Conservation (phyloP, 805 yeast species). For the Saccharomycopsis fodiens region DNA sequence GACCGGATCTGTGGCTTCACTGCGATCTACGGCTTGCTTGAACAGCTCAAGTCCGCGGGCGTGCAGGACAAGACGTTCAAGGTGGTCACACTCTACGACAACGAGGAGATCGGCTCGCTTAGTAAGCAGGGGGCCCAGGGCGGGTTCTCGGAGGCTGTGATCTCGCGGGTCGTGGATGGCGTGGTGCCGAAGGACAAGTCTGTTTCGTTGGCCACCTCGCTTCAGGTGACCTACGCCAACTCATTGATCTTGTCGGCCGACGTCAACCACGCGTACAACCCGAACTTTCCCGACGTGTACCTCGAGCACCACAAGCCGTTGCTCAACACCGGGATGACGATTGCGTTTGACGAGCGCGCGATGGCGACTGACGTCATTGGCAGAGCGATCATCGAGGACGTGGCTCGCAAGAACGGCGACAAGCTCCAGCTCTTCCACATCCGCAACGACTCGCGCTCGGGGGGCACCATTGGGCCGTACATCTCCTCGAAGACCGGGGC, state of each 20-base stretch:
- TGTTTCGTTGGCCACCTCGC: slow-evolving; percentile 24
- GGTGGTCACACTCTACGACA: slow-evolving; percentile 61
- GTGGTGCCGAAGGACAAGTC: slow-evolving; percentile 23
- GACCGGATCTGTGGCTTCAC: slow-evolving; percentile 78
- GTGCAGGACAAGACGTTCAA: slow-evolving; percentile 35
- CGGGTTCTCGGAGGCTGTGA: slow-evolving; percentile 58
- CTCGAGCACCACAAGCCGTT: slow-evolving; percentile 72
- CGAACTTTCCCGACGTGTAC: slow-evolving; percentile 63
- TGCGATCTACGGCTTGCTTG: slow-evolving; percentile 54
- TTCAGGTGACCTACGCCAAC: slow-evolving; percentile 53
- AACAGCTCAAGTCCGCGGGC: slow-evolving; percentile 31
- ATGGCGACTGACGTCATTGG: slow-evolving; percentile 80
- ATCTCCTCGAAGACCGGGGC: slow-evolving; percentile 60
- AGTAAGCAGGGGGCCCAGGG: slow-evolving; percentile 81
- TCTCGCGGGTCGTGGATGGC: slow-evolving; percentile 44
- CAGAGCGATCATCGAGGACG: slow-evolving; percentile 57
- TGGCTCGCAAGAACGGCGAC: slow-evolving; percentile 60
- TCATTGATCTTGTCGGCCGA: slow-evolving; percentile 78
- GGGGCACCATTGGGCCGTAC: slow-evolving; percentile 83
- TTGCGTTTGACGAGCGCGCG: slow-evolving; percentile 71
- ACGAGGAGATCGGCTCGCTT: slow-evolving; percentile 79
- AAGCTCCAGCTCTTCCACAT: slow-evolving; percentile 75
- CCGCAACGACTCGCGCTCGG: slow-evolving; percentile 77
- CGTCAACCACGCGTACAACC: slow-evolving; percentile 75
- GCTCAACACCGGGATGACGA: slow-evolving; percentile 68